These are phyloP conservation scores for Coemansia javaensis DNA, from an alignment of 192 early-diverging fungal genomes.

Conservation along the genomic window DNA sequence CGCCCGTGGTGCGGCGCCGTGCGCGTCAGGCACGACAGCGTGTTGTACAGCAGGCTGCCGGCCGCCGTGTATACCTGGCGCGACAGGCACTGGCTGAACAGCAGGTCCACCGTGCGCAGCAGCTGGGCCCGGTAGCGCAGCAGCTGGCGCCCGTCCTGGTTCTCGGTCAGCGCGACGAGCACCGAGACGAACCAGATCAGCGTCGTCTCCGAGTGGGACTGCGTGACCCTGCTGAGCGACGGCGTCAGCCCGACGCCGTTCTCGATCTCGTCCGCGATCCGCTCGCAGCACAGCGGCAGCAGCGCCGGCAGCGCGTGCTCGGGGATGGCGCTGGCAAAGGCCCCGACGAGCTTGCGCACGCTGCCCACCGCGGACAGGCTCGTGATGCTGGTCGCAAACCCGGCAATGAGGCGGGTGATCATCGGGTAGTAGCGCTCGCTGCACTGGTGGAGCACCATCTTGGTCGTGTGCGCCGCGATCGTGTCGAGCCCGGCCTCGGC, in stretches of 20 bases:
- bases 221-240: slow-evolving; percentile 33
- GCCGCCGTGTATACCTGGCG: slow-evolving; percentile 36
- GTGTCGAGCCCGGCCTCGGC: slow-evolving; percentile 19
- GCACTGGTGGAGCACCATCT: slow-evolving; percentile 38
- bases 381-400: slow-evolving; percentile 40
- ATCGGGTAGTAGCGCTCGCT: slow-evolving; percentile 46
- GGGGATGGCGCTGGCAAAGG: slow-evolving; percentile 35
- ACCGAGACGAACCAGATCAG: slow-evolving; percentile 45
- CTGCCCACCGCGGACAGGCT: slow-evolving; percentile 37
- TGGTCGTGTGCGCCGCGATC: slow-evolving; percentile 28
- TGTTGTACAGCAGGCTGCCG: slow-evolving; percentile 13
- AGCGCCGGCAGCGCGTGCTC: slow-evolving; percentile 28
- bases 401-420: slow-evolving; percentile 40
- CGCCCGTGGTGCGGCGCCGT: slow-evolving; percentile 15
- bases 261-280: slow-evolving; percentile 33
- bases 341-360: slow-evolving; percentile 29
- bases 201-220: slow-evolving; percentile 42
- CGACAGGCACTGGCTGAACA: slow-evolving; percentile 27
- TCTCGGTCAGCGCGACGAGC: slow-evolving; percentile 17
- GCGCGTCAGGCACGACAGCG: slow-evolving; percentile 8
- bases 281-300: slow-evolving; percentile 37
- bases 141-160: slow-evolving; percentile 17
- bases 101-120: slow-evolving; percentile 11
- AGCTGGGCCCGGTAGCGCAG: slow-evolving; percentile 24
- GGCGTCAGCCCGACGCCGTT: slow-evolving; percentile 37